A percentile compares a stretch with the other conserved stretches of the same genome.
Evolutionary conservation across 2,329 filamentous ascomycete species (phyloP).

Genomic region (Dryadomyces sulphureus): DNA sequence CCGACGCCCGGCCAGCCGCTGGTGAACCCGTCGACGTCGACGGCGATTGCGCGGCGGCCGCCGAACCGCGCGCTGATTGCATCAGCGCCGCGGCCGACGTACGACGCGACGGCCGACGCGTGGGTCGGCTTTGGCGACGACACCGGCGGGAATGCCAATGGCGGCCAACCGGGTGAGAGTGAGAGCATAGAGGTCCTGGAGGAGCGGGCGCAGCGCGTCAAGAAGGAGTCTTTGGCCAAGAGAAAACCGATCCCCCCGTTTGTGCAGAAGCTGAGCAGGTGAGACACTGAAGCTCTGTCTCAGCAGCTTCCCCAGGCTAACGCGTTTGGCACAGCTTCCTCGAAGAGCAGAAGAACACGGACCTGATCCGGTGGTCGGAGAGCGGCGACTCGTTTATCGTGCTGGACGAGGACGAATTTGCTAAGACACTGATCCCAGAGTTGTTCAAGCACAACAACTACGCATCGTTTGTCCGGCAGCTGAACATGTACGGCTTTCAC

Average conservation of each 20-base stretch:
- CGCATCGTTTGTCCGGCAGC: constrained; percentile 84
- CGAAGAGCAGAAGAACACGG: constrained; percentile 82
- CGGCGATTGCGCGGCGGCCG: constrained; percentile 35
- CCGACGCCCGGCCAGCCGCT: not conserved
- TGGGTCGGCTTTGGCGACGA: constrained; percentile 30
- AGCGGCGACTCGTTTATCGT: constrained; percentile 95
- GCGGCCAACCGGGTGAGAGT: constrained; percentile 30
- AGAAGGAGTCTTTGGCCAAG: constrained; percentile 77
- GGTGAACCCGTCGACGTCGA: constrained; percentile 22
- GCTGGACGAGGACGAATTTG: constrained; percentile 94
- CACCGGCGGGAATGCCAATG: not conserved
- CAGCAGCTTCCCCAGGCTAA: not conserved
- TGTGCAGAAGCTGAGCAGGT: constrained; percentile 97
- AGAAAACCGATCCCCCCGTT: constrained; percentile 95
- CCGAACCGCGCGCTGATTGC: constrained; percentile 36
- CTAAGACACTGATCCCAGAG: constrained; percentile 89
- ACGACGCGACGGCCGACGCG: constrained; percentile 24
- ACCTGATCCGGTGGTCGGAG: constrained; percentile 93
- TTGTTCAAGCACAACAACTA: constrained; percentile 99
- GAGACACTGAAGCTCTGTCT: too few species aligned
- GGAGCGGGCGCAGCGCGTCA: constrained; percentile 64
- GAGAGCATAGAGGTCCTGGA: constrained; percentile 70
- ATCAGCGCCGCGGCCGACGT: constrained; percentile 21
- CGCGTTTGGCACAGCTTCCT: constrained; percentile 62
- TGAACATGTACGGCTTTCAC: constrained; percentile 98